Evolutionary conservation across 2,329 filamentous ascomycete genomes (phyloP), one percentile per base, ranked within the genome.

Genomic region (Periconia sp.): DNA sequence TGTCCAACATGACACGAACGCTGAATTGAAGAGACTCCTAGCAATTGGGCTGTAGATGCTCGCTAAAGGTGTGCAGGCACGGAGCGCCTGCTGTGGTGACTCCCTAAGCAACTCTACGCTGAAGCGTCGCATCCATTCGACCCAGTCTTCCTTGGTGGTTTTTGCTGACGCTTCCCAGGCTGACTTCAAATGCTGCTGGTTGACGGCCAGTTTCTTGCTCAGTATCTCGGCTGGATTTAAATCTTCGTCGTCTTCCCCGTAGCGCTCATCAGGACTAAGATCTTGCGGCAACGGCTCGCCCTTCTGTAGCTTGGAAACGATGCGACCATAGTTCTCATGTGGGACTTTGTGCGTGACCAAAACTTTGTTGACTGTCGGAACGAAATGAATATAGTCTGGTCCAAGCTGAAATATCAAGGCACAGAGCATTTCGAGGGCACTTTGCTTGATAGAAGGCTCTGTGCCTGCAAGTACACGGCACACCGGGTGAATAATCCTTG

Each of bases 1-100:
- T 47, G 92, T 96, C 94, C 94, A 99, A 75, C 94, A 99, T 5
- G 93, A 97, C 1, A 97, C 93, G 66, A 99, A 99, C 0, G 94
- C 94, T 14, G 94, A 96, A 72, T 99, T 99, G 82, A 99, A 99
- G 2, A 99, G 80, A 66, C 95, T 93, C 53, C 91, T 87, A 11
- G 95, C 92, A 40, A 99, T 83, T 0, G 94, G 93, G 37, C 92
- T 87, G 73, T 97, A 97, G 14, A 94, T 88, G 60, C 90, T 93
- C 30, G 92, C 94, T 37, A 99, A 80, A 53, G 89, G 90, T 40
- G 93, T 94, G 71, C 95, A 99, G 42, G 94, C 94, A 59, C 94
- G 85, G 1, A 99, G 81, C 9, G 95, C 93, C 67, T 97, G 94
- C 60, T 97, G 96, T 2, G 94, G 95, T 1, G 92, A 97, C 71